A percentile compares a stretch with the other conserved stretches of the same genome.
Evolutionary conservation across 1,139 yeast genomes (phyloP).

Genomic region (Taphrina wiesneri): DNA sequence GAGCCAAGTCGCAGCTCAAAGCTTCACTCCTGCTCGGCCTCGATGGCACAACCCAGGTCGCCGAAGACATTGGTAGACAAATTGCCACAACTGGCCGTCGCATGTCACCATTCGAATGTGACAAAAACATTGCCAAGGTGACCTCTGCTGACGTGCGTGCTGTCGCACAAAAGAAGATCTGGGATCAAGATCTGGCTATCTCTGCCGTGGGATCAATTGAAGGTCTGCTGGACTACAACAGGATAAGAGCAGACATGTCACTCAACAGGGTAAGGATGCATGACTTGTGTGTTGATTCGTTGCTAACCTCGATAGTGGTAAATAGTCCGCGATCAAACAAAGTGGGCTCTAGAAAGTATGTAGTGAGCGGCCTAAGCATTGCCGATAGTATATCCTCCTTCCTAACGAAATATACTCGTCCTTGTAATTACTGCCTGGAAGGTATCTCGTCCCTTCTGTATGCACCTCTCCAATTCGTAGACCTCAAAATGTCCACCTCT

Average conservation of each 20-base stretch:
- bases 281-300: not conserved
- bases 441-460: not conserved
- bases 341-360: not conserved
- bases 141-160: constrained; percentile 74
- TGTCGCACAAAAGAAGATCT: constrained; percentile 85
- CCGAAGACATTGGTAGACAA: constrained; percentile 97
- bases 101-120: constrained; percentile 87
- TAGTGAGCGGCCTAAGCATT: not conserved
- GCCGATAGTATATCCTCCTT: not conserved
- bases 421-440: not conserved
- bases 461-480: too few species aligned
- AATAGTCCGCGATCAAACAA: not conserved
- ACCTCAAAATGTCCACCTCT: too few species aligned
- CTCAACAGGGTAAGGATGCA: constrained; percentile 26
- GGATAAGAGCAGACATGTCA: constrained; percentile 43
- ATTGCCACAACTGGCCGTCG: constrained; percentile 91
- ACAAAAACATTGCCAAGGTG: constrained; percentile 76
- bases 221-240: constrained; percentile 60
- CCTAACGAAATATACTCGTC: not conserved
- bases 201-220: constrained; percentile 85
- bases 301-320: constrained; percentile 12
- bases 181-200: constrained; percentile 77
- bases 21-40: constrained; percentile 85
- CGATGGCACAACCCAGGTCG: constrained; percentile 94
- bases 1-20: constrained; percentile 91